Percentiles rank a stretch among this genome's conserved stretches.
phyloP scores from a whole-genome alignment of 2,329 filamentous ascomycete species.

The Dothistroma septosporum region DNA sequence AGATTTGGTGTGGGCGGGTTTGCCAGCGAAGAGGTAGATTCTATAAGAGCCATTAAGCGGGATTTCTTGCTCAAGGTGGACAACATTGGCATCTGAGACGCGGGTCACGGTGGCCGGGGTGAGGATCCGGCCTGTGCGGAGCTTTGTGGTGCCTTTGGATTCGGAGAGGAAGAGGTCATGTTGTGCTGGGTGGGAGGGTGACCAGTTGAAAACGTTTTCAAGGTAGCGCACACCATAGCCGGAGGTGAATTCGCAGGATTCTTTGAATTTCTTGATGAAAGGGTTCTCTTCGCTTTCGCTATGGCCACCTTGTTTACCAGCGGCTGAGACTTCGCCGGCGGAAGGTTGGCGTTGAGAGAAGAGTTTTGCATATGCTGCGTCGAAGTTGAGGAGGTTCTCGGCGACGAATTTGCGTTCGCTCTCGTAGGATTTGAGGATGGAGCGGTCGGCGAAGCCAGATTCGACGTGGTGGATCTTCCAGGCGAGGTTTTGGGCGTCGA shows the following conservation, averaged over 20 bases:
- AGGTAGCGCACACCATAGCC: slow-evolving; percentile 87
- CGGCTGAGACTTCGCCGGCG: slow-evolving; percentile 67
- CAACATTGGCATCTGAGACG: slow-evolving; percentile 82
- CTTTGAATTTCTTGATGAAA: slow-evolving; percentile 87
- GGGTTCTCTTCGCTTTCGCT: slow-evolving; percentile 59
- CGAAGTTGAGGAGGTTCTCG: slow-evolving; percentile 78
- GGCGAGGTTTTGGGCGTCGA: slow-evolving; percentile 75
- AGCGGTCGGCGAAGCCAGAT: slow-evolving; percentile 69
- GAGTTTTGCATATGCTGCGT: slow-evolving; percentile 82
- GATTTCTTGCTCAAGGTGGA: slow-evolving; percentile 85
- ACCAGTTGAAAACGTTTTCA: slow-evolving; percentile 82
- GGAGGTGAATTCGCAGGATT: slow-evolving; percentile 84
- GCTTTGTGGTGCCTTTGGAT: slow-evolving; percentile 50
- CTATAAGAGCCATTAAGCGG: slow-evolving; percentile 85
- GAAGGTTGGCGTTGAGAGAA: slow-evolving; percentile 77
- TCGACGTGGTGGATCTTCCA: slow-evolving; percentile 97
- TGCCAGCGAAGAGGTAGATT: slow-evolving; percentile 80
- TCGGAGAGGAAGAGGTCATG: slow-evolving; percentile 65
- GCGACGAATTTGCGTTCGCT: slow-evolving; percentile 79
- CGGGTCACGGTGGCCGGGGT: slow-evolving; percentile 77
- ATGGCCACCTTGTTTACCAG: slow-evolving; percentile 49
- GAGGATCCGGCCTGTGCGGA: slow-evolving; percentile 71
- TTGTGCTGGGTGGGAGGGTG: slow-evolving; percentile 64
- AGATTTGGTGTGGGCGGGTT: slow-evolving; percentile 53
- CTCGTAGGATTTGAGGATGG: slow-evolving; percentile 79